A percentile compares a stretch with the other conserved stretches of the same genome.
Conservation (phyloP, 306 rosid genomes). For the Quercus agrifolia region DNA sequence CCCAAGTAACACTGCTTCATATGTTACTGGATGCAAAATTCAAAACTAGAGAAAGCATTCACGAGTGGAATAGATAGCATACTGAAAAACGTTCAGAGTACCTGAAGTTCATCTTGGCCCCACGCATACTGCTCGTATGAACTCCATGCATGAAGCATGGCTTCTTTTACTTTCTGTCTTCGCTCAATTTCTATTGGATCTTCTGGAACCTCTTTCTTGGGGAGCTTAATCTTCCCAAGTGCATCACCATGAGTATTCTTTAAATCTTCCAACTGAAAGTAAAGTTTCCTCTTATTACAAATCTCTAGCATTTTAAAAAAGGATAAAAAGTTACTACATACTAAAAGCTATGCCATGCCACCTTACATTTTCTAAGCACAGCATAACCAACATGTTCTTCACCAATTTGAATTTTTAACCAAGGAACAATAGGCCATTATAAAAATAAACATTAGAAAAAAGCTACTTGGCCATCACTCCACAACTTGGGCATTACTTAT, state of each 20-base stretch:
- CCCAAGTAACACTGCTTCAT: not conserved
- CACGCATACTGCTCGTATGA: conserved; percentile 95
- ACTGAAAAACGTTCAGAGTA: conserved; percentile 15
- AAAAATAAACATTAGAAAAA: not conserved
- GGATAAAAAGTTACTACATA: not conserved
- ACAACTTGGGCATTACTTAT: no score
- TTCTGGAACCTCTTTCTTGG: conserved; percentile 41
- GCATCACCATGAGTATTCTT: conserved; percentile 29
- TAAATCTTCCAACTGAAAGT: conserved; percentile 63
- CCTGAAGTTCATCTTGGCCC: conserved; percentile 99
- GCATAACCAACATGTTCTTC: not conserved
- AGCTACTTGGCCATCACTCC: not conserved
- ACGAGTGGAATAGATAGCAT: not conserved
- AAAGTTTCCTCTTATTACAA: conserved; percentile 15
- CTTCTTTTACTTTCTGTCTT: conserved; percentile 90
- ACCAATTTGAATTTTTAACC: not conserved
- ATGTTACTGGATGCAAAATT: not conserved
- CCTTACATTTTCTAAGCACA: not conserved
- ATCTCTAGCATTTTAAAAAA: not conserved
- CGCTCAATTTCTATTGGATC: conserved; percentile 69
- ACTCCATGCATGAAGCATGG: conserved; percentile 96
- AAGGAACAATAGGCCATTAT: not conserved
- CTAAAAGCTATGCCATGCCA: not conserved
- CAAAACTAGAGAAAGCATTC: not conserved
- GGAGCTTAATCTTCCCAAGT: conserved; percentile 4